Conservation (phyloP, 1,139 yeast species). For the Yamadazyma taylorii region DNA sequence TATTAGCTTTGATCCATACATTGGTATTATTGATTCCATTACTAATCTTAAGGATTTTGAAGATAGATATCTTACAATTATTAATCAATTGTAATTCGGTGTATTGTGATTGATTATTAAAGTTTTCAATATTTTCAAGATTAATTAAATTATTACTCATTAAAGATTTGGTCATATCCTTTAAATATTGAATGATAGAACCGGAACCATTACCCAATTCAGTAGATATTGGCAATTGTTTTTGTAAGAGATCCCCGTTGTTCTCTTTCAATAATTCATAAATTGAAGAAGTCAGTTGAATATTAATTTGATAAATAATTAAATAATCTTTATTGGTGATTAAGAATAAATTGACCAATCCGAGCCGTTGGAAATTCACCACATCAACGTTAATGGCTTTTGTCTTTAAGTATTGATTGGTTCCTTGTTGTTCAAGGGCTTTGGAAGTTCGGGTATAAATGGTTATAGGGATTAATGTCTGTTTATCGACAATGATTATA, state of each 20-base stretch:
- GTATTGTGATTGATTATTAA: constrained; percentile 21
- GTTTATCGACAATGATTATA: constrained; percentile 29
- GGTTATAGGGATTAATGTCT: constrained; percentile 36
- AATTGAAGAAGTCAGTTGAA: constrained; percentile 31
- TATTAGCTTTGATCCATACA: constrained; percentile 41
- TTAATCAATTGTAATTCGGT: constrained; percentile 35
- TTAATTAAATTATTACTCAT: constrained; percentile 29
- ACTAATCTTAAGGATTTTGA: constrained; percentile 37
- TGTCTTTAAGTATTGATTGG: constrained; percentile 24
- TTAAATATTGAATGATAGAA: constrained; percentile 26
- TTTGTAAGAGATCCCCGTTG: constrained; percentile 29
- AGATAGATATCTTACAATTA: constrained; percentile 30
- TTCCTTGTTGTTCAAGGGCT: constrained; percentile 38
- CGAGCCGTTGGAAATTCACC: constrained; percentile 22
- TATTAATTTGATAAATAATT: constrained; percentile 34
- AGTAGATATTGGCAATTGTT: constrained; percentile 27
- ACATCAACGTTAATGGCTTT: constrained; percentile 17
- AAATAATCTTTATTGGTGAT: constrained; percentile 33
- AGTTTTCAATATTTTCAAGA: constrained; percentile 41
- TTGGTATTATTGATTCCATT: constrained; percentile 28
- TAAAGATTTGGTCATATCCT: constrained; percentile 37
- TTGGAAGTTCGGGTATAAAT: constrained; percentile 30
- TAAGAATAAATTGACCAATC: constrained; percentile 33
- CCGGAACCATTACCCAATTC: constrained; percentile 14
- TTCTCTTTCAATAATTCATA: constrained; percentile 30